These are phyloP conservation scores for Fusarium austroafricanum DNA, from an alignment of 2,329 filamentous ascomycete species.

Conservation along the genomic window DNA sequence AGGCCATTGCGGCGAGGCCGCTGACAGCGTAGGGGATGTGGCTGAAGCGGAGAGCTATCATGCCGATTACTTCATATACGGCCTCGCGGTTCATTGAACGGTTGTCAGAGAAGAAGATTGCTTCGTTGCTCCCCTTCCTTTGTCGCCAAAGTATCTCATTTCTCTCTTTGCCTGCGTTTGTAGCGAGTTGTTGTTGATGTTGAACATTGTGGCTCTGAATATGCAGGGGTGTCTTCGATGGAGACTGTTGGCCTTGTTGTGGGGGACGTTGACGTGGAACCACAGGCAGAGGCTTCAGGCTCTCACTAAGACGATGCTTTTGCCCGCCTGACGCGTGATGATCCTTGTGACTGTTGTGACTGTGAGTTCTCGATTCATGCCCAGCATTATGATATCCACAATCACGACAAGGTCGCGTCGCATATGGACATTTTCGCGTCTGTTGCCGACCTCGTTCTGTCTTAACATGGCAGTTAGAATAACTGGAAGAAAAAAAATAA, in stretches of 20 bases:
- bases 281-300: conserved; percentile 25
- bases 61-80: conserved; percentile 54
- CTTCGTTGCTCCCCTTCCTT: conserved; percentile 24
- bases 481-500: conserved; percentile 1
- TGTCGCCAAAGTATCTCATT: conserved; percentile 12
- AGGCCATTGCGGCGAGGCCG: conserved; percentile 58
- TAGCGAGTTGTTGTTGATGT: neutral
- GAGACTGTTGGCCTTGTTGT: conserved; percentile 14
- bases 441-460: neutral
- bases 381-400: conserved; percentile 1
- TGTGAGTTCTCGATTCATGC: neutral
- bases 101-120: conserved; percentile 19
- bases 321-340: conserved; percentile 19
- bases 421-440: neutral
- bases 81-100: conserved; percentile 45
- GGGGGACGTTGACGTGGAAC: conserved; percentile 31
- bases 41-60: conserved; percentile 54
- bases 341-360: conserved; percentile 26
- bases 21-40: conserved; percentile 61
- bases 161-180: neutral
- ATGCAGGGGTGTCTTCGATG: conserved; percentile 22
- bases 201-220: conserved; percentile 11
- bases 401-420: neutral
- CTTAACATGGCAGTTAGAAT: conserved; percentile 16
- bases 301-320: conserved; percentile 4